Evolutionary conservation across 495 filamentous ascomycete species (phyloP).

Genomic region (Talaromyces adpressus): DNA sequence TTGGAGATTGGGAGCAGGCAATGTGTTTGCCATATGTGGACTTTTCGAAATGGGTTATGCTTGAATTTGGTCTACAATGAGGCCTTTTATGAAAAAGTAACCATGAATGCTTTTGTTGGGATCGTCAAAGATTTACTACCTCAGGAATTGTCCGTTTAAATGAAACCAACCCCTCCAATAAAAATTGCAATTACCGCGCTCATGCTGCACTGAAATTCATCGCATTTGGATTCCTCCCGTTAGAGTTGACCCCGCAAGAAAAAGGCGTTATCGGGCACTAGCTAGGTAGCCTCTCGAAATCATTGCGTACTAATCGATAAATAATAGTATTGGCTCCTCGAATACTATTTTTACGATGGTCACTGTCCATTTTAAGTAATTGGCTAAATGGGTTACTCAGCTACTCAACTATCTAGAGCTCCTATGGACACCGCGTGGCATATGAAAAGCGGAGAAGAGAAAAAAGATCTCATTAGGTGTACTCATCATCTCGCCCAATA

Average conservation of each 20-base stretch:
- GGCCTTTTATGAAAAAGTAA: conserved; percentile 16
- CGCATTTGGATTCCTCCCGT: background rate
- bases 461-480: too few species aligned
- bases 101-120: conserved; percentile 12
- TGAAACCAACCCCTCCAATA: background rate
- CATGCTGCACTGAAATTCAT: background rate
- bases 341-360: too few species aligned
- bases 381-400: too few species aligned
- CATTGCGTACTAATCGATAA: too few species aligned
- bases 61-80: conserved; percentile 27
- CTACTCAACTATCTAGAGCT: too few species aligned
- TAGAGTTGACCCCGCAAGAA: background rate
- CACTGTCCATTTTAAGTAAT: too few species aligned
- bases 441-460: too few species aligned
- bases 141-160: background rate
- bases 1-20: conserved; percentile 20
- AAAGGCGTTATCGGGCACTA: too few species aligned
- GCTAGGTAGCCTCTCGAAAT: too few species aligned
- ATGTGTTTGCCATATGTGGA: conserved; percentile 19
- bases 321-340: too few species aligned
- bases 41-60: conserved; percentile 19
- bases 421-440: too few species aligned
- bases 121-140: conserved; percentile 6
- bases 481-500: too few species aligned
- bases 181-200: background rate